Percentiles rank a stretch among this genome's conserved stretches.
Conservation (phyloP, 1,284 basidiomycete genomes). For the Inonotus obliquus region DNA sequence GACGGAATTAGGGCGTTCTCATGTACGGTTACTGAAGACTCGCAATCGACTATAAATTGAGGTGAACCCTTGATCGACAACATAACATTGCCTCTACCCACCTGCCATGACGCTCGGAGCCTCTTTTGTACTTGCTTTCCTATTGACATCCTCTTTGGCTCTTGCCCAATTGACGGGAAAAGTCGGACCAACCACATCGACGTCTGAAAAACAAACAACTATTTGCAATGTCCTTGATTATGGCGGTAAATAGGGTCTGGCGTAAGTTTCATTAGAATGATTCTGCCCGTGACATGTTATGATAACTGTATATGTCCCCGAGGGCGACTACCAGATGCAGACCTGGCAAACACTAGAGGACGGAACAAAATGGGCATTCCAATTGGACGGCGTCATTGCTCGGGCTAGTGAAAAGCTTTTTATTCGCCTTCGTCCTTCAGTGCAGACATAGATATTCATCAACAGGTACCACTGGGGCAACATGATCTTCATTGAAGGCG, state of each 20-base stretch:
- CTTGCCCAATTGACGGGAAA: slow-evolving; percentile 27
- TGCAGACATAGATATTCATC: neutral
- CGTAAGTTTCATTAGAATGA: slow-evolving; percentile 7
- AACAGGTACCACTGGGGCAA: slow-evolving; percentile 30
- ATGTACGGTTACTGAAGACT: neutral
- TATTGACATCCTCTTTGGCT: neutral
- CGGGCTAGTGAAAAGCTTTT: slow-evolving; percentile 11
- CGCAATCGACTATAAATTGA: neutral
- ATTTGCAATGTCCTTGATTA: slow-evolving; percentile 32
- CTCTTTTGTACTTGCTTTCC: neutral
- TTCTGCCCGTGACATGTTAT: neutral
- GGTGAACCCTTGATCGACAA: neutral
- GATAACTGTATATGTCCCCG: slow-evolving; percentile 21
- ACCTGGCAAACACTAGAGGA: slow-evolving; percentile 24
- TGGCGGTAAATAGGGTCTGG: slow-evolving; percentile 29
- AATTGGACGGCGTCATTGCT: slow-evolving; percentile 27
- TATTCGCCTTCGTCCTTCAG: neutral
- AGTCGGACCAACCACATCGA: slow-evolving; percentile 29
- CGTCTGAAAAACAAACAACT: slow-evolving; percentile 25
- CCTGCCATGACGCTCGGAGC: slow-evolving; percentile 7
- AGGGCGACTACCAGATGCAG: slow-evolving; percentile 24
- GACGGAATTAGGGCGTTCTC: neutral
- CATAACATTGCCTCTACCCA: neutral
- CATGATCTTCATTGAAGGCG: slow-evolving; percentile 31
- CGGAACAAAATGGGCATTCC: slow-evolving; percentile 26